These are phyloP conservation scores for Rhizomucor pusillus DNA, from an alignment of 371 early-diverging fungal species.

Conservation along the genomic window DNA sequence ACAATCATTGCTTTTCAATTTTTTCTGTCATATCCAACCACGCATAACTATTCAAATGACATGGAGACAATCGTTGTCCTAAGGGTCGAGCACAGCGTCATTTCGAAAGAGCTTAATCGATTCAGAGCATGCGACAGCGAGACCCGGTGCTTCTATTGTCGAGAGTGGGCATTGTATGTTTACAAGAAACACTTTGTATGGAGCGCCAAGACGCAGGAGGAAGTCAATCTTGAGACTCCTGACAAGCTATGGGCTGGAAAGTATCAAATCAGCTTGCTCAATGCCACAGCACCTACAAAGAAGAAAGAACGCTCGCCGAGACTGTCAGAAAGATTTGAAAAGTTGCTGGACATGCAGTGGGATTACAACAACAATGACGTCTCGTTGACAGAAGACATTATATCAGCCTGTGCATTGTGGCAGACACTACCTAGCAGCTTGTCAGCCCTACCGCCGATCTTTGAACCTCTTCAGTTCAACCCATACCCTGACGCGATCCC, in stretches of 20 bases:
- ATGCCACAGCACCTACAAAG: constrained; percentile 9
- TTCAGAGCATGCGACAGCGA: constrained; percentile 76
- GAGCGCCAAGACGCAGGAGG: constrained; percentile 49
- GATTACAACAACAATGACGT: constrained; percentile 10
- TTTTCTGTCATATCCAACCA: no score
- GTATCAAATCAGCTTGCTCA: constrained; percentile 27
- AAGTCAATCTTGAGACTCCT: constrained; percentile 19
- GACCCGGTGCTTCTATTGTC: constrained; percentile 74
- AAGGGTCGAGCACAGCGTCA: constrained; percentile 41
- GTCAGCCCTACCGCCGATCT: constrained; percentile 37
- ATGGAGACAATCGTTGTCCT: constrained; percentile 43
- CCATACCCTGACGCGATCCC: constrained; percentile 60
- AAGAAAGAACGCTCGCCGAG: constrained; percentile 29
- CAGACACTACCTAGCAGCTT: constrained; percentile 37
- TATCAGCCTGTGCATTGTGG: constrained; percentile 37
- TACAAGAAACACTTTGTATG: constrained; percentile 69
- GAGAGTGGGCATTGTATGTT: constrained; percentile 82
- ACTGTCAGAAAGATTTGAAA: constrained; percentile 27
- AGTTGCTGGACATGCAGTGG: constrained; percentile 17
- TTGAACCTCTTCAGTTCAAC: constrained; percentile 53
- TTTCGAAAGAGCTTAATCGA: constrained; percentile 72
- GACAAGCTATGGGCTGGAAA: constrained; percentile 26
- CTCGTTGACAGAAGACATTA: constrained; percentile 24
- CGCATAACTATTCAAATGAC: neutral
- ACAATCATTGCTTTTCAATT: no score